Conservation (phyloP, 116 monocot species). For the Zostera marina region DNA sequence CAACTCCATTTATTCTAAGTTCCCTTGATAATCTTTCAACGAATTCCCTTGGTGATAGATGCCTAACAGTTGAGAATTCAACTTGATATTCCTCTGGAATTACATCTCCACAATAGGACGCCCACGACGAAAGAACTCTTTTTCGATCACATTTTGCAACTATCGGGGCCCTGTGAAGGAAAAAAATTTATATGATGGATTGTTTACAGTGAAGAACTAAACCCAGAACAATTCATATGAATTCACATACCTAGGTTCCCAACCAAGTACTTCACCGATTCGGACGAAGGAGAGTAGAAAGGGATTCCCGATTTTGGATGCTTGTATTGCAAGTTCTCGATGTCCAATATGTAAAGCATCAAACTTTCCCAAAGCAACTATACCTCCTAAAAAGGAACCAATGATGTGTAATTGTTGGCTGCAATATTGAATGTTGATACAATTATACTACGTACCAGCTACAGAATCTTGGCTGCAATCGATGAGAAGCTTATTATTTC, state of each 20-base stretch:
- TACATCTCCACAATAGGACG: constrained; percentile 53
- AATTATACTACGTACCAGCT: constrained; percentile 40
- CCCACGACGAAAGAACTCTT: constrained; percentile 76
- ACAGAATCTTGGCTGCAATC: constrained; percentile 86
- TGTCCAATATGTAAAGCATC: constrained; percentile 94
- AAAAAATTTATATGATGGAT: neutral
- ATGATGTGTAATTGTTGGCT: too few relatives aligned
- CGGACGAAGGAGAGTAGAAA: constrained; percentile 90
- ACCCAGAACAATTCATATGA: neutral
- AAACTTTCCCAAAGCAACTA: constrained; percentile 96
- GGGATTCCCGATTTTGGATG: constrained; percentile 68
- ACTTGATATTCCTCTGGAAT: constrained; percentile 72
- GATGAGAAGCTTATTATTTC: constrained; percentile 37
- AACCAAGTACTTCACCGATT: constrained; percentile 90
- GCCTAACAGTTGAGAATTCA: constrained; percentile 78
- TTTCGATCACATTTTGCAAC: constrained; percentile 80
- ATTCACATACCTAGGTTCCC: constrained; percentile 46
- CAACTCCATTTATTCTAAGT: constrained; percentile 71
- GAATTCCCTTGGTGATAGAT: constrained; percentile 70
- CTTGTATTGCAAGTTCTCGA: constrained; percentile 78
- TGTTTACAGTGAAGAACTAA: neutral
- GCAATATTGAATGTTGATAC: neutral
- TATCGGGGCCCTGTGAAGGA: constrained; percentile 52
- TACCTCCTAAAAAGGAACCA: constrained; percentile 39
- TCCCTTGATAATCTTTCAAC: constrained; percentile 83